Evolutionary conservation across 169 alveolate genomes (phyloP), one percentile per base, ranked within the genome.

Genomic region (Perkinsus chesapeaki): DNA sequence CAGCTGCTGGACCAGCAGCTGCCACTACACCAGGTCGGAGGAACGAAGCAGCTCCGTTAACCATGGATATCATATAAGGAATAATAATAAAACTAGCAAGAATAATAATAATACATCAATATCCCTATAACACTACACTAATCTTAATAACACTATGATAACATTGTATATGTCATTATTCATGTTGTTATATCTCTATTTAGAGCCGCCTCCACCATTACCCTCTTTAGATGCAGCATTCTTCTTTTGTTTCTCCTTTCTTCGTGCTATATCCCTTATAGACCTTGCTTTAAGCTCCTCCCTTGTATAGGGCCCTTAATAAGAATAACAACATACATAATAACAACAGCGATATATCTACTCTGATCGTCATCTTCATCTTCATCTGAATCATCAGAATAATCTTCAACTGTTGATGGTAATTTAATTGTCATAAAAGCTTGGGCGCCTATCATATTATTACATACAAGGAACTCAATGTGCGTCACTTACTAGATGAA

Each of bases 281-380:
- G 82, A 60, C 82, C 82, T 60, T 20, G 82, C 82, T 16, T 60
- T 60, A 34, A 60, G 82, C 31, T 60, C 82, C 0, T 60, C 82
- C 27, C 82, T 60, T 60, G 82, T 60, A 34, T 12, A 60, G 27
- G 82, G 82, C 82, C 82, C 82, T 60, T 3, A 60, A 23, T 9
- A 43, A 60, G 37, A 16, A 27, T 7, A 16, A 23, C 31, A 60
- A 5, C 27, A 27, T 34, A 60, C 27, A 34, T 12, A 20, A 60
- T 23, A 7, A 1, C 31, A 23, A 60, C 7, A 9, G 37, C 1
- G 27, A 60, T 27, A 7, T 7, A 20, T 20, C 3, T 27, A 60
- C 82, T 60, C 82, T 60, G 82, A 60, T 91, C 39, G 38, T 93
- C 95, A 3, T 48, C 47, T 19, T 93, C 95, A 1, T 93, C 95